These are phyloP conservation scores for Helotiales sp. DNA, from an alignment of 2,329 filamentous ascomycete genomes.

Conservation along the genomic window DNA sequence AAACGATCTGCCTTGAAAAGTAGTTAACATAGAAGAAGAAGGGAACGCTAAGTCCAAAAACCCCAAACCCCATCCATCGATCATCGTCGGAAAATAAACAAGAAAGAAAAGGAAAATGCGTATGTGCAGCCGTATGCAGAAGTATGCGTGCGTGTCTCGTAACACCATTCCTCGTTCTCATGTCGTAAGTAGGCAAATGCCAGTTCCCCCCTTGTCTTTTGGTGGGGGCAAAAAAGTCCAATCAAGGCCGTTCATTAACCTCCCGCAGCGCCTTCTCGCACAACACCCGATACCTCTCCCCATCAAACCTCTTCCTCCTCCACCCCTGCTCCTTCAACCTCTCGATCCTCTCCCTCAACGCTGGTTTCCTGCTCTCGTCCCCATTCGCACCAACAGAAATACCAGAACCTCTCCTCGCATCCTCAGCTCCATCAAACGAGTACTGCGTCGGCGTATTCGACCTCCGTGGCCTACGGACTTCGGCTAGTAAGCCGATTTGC, in stretches of 20 bases:
- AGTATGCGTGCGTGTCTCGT: no score
- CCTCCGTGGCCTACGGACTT: slow-evolving; percentile 27
- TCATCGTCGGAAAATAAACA: not conserved
- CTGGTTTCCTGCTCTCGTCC: slow-evolving; percentile 25
- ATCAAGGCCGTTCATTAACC: slow-evolving; percentile 19
- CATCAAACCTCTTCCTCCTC: slow-evolving; percentile 37
- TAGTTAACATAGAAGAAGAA: not conserved
- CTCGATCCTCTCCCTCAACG: slow-evolving; percentile 29
- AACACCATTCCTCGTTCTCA: not conserved
- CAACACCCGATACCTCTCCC: slow-evolving; percentile 33
- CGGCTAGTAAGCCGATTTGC: slow-evolving; percentile 30
- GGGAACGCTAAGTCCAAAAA: slow-evolving; percentile 8
- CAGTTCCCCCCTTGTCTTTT: no score
- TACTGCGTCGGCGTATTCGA: slow-evolving; percentile 28
- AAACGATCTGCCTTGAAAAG: no score
- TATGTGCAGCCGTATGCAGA: not conserved
- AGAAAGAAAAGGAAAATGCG: not conserved
- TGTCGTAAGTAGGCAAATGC: slow-evolving; percentile 2
- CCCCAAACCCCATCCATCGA: not conserved
- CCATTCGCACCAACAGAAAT: not conserved
- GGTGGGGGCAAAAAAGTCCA: no score
- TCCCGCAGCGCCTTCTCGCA: slow-evolving; percentile 37
- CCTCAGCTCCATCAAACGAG: not conserved
- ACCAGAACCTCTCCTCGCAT: not conserved
- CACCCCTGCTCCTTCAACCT: slow-evolving; percentile 32